These are phyloP conservation scores for Sicyos baderoa DNA, from an alignment of 306 rosid species.

Conservation along the genomic window DNA sequence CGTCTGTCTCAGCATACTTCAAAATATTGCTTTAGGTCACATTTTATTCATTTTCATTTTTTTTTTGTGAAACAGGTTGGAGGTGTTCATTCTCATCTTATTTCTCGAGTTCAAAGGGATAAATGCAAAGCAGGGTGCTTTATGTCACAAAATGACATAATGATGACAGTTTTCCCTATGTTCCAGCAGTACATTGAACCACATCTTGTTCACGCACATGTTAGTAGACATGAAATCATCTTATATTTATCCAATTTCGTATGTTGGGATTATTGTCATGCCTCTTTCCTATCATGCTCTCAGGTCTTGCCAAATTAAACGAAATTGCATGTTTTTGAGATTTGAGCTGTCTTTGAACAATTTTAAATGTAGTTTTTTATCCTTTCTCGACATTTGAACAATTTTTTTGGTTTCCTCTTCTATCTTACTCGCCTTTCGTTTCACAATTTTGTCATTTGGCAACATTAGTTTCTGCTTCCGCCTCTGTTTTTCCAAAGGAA, in stretches of 20 bases:
- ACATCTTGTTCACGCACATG: conserved; percentile 97
- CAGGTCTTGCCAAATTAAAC: not conserved
- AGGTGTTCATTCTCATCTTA: conserved; percentile 97
- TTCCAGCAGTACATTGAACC: conserved; percentile 98
- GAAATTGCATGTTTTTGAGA: not conserved
- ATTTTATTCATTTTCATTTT: not conserved
- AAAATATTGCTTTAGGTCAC: conserved; percentile 3
- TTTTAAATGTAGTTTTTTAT: not conserved
- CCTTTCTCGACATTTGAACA: not conserved
- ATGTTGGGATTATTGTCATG: not conserved
- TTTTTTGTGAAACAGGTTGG: conserved; percentile 59
- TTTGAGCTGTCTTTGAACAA: conserved; percentile 9
- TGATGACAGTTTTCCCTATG: conserved; percentile 96
- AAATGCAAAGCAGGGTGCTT: conserved; percentile 89
- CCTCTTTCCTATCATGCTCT: conserved; percentile 1
- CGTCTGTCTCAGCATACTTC: conserved; percentile 9
- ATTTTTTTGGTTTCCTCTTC: too few relatives aligned
- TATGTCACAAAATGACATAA: conserved; percentile 88
- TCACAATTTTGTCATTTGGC: too few relatives aligned
- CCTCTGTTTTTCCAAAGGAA: too few relatives aligned
- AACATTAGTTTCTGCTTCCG: too few relatives aligned
- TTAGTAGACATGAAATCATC: conserved; percentile 37
- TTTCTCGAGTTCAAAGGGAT: conserved; percentile 98
- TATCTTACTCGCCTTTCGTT: too few relatives aligned
- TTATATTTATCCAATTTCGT: not conserved